Evolutionary conservation across 2,329 filamentous ascomycete species (phyloP).

Genomic region (Nemania sp.): DNA sequence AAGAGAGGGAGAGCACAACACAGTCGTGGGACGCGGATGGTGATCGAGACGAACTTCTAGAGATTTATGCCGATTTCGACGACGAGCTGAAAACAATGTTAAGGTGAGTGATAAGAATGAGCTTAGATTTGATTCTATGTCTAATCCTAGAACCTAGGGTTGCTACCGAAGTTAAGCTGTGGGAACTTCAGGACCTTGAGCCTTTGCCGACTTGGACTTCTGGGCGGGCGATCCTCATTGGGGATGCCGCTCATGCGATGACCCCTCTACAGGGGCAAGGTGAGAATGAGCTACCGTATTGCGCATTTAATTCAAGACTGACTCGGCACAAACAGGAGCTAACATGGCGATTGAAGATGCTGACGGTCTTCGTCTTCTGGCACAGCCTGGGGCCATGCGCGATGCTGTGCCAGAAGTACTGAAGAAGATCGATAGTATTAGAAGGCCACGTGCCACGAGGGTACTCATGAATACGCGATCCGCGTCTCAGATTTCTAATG

Average conservation of each 20-base stretch:
- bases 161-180: constrained; percentile 43
- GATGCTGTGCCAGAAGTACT: constrained; percentile 39
- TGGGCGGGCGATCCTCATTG: constrained; percentile 45
- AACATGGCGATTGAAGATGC: constrained; percentile 45
- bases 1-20: constrained; percentile 38
- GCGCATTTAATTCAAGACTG: background rate
- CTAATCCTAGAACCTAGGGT: constrained; percentile 31
- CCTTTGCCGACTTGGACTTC: constrained; percentile 42
- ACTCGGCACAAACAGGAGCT: constrained; percentile 17
- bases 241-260: constrained; percentile 46
- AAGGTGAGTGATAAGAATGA: constrained; percentile 33
- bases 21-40: constrained; percentile 44
- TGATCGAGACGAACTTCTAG: constrained; percentile 40
- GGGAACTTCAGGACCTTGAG: constrained; percentile 46
- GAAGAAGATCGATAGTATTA: constrained; percentile 37
- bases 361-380: constrained; percentile 42
- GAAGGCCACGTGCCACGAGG: constrained; percentile 36
- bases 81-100: constrained; percentile 36
- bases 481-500: constrained; percentile 18
- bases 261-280: constrained; percentile 45
- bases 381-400: constrained; percentile 38
- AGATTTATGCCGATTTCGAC: constrained; percentile 42
- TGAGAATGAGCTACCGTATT: background rate
- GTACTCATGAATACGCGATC: constrained; percentile 41
- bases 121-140: background rate